phyloP scores from a whole-genome alignment of 148 eudicot genomes.

The Silene uniflora region DNA sequence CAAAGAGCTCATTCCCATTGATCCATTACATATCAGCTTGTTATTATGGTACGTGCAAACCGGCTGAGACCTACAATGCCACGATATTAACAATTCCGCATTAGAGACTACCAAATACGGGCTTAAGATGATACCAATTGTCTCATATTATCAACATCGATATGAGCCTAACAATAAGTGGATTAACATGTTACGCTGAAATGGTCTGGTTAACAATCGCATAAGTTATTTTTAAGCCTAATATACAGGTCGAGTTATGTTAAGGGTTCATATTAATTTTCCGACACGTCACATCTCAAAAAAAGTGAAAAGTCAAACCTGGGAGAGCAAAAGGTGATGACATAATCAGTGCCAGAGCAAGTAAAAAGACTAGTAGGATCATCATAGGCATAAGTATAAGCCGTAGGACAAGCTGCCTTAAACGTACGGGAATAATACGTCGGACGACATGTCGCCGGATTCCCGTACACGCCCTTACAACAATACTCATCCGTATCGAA shows the following conservation, averaged over 20 bases:
- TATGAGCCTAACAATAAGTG: too few species aligned
- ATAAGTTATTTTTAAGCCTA: too few species aligned
- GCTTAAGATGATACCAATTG: too few species aligned
- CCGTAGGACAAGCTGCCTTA: conserved; percentile 70
- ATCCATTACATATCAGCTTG: conserved; percentile 49
- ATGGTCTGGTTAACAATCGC: too few species aligned
- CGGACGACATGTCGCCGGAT: conserved; percentile 49
- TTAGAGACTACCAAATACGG: too few species aligned
- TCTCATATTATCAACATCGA: too few species aligned
- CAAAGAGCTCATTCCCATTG: conserved; percentile 26
- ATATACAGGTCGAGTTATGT: too few species aligned
- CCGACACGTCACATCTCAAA: too few species aligned
- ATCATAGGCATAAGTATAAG: conserved; percentile 85
- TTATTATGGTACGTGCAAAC: conserved; percentile 62
- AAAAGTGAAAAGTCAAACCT: conserved; percentile 30
- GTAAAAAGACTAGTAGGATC: conserved; percentile 79
- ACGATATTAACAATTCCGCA: neutral
- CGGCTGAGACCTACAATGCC: conserved; percentile 36
- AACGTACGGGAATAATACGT: conserved; percentile 66
- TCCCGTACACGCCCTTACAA: conserved; percentile 60
- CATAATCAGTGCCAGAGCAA: conserved; percentile 56
- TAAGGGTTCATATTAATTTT: too few species aligned
- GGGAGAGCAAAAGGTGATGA: conserved; percentile 62
- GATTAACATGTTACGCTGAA: too few species aligned
- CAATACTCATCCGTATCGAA: conserved; percentile 77